Conservation (phyloP, 2,329 filamentous ascomycete genomes). For the Pseudogymnoascus sp. region DNA sequence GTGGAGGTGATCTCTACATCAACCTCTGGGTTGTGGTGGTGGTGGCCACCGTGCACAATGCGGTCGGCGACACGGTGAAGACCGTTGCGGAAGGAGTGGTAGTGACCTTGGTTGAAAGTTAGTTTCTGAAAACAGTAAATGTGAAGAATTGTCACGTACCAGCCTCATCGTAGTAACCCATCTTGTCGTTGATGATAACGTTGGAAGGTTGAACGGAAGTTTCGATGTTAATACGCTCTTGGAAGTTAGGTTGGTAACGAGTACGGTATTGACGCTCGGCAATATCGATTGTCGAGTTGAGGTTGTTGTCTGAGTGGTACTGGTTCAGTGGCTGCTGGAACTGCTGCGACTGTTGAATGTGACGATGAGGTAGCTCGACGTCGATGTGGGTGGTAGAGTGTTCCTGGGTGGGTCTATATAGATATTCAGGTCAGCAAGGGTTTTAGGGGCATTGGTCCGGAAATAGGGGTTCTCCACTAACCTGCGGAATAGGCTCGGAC, state of each 20-base stretch:
- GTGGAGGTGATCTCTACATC: slow-evolving; percentile 22
- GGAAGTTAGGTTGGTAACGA: slow-evolving; percentile 48
- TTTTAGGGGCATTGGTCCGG: slow-evolving; percentile 16
- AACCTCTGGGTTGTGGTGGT: slow-evolving; percentile 35
- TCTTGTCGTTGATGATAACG: slow-evolving; percentile 40
- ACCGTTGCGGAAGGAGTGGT: slow-evolving; percentile 68
- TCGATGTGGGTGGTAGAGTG: slow-evolving; percentile 42
- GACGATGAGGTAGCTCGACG: slow-evolving; percentile 36
- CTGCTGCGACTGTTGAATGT: slow-evolving; percentile 21
- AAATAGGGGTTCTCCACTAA: slow-evolving; percentile 24
- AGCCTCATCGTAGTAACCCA: slow-evolving; percentile 77
- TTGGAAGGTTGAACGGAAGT: slow-evolving; percentile 30
- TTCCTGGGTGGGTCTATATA: slow-evolving; percentile 30
- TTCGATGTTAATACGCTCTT: slow-evolving; percentile 49
- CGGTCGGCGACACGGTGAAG: slow-evolving; percentile 59
- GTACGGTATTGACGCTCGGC: slow-evolving; percentile 61
- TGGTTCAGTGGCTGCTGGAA: slow-evolving; percentile 59
- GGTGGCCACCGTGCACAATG: slow-evolving; percentile 56
- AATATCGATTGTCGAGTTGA: slow-evolving; percentile 44
- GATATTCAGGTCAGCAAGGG: slow-evolving; percentile 8
- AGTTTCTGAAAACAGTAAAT: not conserved
- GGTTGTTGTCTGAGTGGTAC: slow-evolving; percentile 40
- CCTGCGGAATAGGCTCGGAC: slow-evolving; percentile 48
- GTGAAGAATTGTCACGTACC: slow-evolving; percentile 24
- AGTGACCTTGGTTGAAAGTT: slow-evolving; percentile 45